Evolutionary conservation across 345 rosid species (phyloP).

Genomic region (Diplotaxis tenuifolia): DNA sequence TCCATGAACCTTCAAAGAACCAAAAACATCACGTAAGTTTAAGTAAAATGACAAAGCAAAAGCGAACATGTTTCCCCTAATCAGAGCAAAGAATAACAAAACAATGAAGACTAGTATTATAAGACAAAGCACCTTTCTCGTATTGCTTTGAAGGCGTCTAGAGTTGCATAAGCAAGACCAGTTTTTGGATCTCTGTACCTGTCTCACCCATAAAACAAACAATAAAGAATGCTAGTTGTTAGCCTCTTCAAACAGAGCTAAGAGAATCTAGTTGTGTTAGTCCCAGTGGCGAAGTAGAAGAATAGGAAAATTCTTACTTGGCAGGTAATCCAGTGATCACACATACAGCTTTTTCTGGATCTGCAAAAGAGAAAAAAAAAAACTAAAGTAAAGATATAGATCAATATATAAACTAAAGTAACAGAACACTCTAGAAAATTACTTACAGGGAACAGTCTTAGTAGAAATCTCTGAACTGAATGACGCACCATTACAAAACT

Average conservation of each 20-base stretch:
- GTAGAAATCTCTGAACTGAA: constrained; percentile 66
- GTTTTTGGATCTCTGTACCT: constrained; percentile 96
- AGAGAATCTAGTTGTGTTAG: not conserved
- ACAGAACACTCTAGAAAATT: not conserved
- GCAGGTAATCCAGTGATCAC: constrained; percentile 93
- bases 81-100: not conserved
- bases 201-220: constrained; percentile 22
- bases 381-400: not conserved
- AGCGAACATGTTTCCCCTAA: not conserved
- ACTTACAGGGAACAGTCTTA: constrained; percentile 59
- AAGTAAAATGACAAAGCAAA: not conserved
- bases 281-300: not conserved
- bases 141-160: constrained; percentile 79
- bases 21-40: not conserved
- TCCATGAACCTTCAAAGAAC: constrained; percentile 50
- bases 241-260: constrained; percentile 3
- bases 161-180: constrained; percentile 81
- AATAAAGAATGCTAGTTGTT: not conserved
- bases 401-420: not conserved
- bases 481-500: constrained; percentile 73
- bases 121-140: constrained; percentile 55
- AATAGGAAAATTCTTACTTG: constrained; percentile 53
- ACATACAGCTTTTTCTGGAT: constrained; percentile 76
- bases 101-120: not conserved
- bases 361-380: constrained; percentile 45